Evolutionary conservation across 495 filamentous ascomycete genomes (phyloP).

Genomic region (Rhypophila decipiens): DNA sequence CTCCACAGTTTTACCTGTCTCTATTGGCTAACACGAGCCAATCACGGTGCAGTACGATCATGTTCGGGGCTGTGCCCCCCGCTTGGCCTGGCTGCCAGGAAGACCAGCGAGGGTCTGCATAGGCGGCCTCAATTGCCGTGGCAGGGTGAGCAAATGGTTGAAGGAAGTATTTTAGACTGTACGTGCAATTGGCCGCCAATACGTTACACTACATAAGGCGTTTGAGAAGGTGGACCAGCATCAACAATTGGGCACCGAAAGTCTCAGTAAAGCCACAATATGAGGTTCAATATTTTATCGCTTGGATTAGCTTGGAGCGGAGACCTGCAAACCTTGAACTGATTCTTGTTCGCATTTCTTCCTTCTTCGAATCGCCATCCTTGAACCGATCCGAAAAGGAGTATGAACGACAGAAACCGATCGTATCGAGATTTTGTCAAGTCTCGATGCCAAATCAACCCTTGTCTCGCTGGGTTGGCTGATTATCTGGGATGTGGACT

Average conservation of each 20-base stretch:
- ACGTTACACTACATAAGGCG: neutral
- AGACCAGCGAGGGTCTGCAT: too few relatives aligned
- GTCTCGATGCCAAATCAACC: slow-evolving; percentile 5
- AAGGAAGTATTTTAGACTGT: neutral
- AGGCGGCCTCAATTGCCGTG: neutral
- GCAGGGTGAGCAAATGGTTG: neutral
- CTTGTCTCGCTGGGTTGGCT: slow-evolving; percentile 4
- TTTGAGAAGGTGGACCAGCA: slow-evolving; percentile 1
- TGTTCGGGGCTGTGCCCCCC: neutral
- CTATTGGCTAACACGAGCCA: neutral
- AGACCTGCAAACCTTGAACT: neutral
- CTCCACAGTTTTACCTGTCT: neutral
- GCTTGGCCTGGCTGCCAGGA: neutral
- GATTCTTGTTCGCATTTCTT: neutral
- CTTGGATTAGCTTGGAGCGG: neutral
- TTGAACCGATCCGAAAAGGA: neutral
- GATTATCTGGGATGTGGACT: slow-evolving; percentile 1
- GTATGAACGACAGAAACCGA: slow-evolving; percentile 1
- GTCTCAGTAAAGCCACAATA: neutral
- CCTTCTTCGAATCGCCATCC: neutral
- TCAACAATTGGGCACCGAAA: neutral
- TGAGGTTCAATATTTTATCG: neutral
- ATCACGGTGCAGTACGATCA: neutral
- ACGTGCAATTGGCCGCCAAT: neutral
- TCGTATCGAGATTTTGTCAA: slow-evolving; percentile 5